These are phyloP conservation scores for Lophium mytilinum DNA, from an alignment of 495 filamentous ascomycete genomes.

Conservation along the genomic window DNA sequence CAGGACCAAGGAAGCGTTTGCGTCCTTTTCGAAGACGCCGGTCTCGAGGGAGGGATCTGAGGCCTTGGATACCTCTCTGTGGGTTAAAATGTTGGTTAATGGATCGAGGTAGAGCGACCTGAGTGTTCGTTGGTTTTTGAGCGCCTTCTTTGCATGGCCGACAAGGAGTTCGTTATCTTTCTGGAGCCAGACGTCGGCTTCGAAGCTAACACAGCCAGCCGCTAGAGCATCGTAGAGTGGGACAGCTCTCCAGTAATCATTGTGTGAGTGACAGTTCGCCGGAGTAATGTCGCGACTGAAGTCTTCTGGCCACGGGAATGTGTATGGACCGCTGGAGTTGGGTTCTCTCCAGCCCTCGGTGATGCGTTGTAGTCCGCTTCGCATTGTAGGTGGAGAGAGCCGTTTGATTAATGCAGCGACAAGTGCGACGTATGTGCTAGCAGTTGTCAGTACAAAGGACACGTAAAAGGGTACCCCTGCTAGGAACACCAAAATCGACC, in stretches of 20 bases:
- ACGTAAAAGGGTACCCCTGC: not conserved
- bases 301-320: slow-evolving; percentile 14
- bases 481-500: no score
- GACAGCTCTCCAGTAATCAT: slow-evolving; percentile 18
- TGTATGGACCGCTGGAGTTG: slow-evolving; percentile 4
- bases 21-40: slow-evolving; percentile 15
- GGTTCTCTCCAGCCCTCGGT: slow-evolving; percentile 16
- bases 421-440: slow-evolving; percentile 13
- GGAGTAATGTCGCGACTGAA: slow-evolving; percentile 19
- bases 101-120: slow-evolving; percentile 16
- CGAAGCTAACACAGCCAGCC: slow-evolving; percentile 15
- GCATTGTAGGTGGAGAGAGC: slow-evolving; percentile 2
- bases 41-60: slow-evolving; percentile 1
- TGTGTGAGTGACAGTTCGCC: slow-evolving; percentile 19
- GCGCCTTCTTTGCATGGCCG: slow-evolving; percentile 9
- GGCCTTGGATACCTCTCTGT: slow-evolving; percentile 10
- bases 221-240: slow-evolving; percentile 16
- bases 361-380: slow-evolving; percentile 16
- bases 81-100: slow-evolving; percentile 7
- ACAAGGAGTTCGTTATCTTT: slow-evolving; percentile 16
- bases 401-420: slow-evolving; percentile 9
- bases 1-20: slow-evolving; percentile 7
- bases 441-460: not conserved
- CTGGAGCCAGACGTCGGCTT: slow-evolving; percentile 19
- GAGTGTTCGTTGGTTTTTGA: slow-evolving; percentile 7